phyloP scores from a whole-genome alignment of 371 early-diverging fungal genomes.

The Mortierella sp. region DNA sequence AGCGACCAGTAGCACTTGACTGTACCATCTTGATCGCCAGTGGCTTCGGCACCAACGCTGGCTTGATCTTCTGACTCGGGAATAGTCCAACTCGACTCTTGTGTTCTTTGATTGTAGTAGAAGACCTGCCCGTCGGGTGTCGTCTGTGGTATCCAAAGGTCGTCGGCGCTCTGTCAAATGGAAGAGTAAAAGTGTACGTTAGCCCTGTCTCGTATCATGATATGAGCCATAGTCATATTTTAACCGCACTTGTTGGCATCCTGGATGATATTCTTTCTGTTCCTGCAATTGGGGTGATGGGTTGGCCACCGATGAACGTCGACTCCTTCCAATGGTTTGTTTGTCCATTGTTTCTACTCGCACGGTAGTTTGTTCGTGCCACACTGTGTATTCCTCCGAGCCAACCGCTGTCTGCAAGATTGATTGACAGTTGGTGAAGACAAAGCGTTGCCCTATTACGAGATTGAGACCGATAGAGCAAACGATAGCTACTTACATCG shows the following conservation, averaged over 20 bases:
- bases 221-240: background rate
- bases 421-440: no score
- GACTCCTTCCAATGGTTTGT: no score
- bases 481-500: constrained; percentile 23
- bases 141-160: constrained; percentile 57
- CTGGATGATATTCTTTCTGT: no score
- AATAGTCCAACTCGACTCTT: constrained; percentile 63
- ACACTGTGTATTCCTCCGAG: no score
- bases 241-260: background rate
- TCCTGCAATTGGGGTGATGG: no score
- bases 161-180: constrained; percentile 25
- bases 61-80: constrained; percentile 34
- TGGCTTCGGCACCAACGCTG: constrained; percentile 22
- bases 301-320: no score
- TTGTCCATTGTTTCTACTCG: no score
- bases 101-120: constrained; percentile 67
- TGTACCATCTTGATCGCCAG: constrained; percentile 24
- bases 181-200: background rate
- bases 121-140: constrained; percentile 66
- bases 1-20: constrained; percentile 13
- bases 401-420: no score
- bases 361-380: no score
- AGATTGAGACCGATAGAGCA: no score
- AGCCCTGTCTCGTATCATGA: no score
- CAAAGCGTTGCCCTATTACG: no score